These are phyloP conservation scores for Hortiboletus campestris DNA, from an alignment of 768 basidiomycete species.

Conservation along the genomic window DNA sequence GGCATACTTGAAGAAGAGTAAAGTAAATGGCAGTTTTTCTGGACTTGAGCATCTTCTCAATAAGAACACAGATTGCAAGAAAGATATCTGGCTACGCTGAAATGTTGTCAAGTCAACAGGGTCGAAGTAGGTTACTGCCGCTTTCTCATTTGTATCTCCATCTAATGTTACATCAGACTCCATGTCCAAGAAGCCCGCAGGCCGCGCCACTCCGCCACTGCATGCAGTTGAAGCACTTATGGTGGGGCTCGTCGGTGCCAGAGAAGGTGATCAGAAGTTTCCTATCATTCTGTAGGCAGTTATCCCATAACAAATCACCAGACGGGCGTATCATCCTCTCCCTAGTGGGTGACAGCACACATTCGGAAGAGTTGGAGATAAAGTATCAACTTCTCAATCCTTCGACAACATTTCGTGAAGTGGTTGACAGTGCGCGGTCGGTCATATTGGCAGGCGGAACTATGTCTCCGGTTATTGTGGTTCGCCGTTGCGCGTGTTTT, in stretches of 20 bases:
- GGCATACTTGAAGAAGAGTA: constrained; percentile 77
- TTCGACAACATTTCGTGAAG: constrained; percentile 78
- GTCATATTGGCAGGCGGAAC: constrained; percentile 96
- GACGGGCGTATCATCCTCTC: constrained; percentile 77
- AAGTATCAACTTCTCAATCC: constrained; percentile 95
- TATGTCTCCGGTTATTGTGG: constrained; percentile 87
- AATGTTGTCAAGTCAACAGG: constrained; percentile 46
- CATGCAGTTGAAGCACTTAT: constrained; percentile 80
- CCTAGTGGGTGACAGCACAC: constrained; percentile 35
- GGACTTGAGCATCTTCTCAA: background rate
- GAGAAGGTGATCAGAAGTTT: constrained; percentile 51
- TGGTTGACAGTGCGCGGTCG: constrained; percentile 75
- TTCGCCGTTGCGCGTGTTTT: background rate
- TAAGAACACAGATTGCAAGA: constrained; percentile 51
- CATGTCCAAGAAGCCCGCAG: background rate
- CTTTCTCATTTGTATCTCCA: background rate
- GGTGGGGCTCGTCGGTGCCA: constrained; percentile 70
- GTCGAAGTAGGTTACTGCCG: constrained; percentile 20
- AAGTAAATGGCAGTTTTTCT: constrained; percentile 55
- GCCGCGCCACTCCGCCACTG: constrained; percentile 66
- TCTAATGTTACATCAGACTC: constrained; percentile 8
- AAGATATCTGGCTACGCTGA: constrained; percentile 88
- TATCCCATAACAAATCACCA: constrained; percentile 28
- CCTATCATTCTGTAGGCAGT: background rate
- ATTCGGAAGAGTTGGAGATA: constrained; percentile 54